Conservation (phyloP, 1,139 yeast species). For the Zygosaccharomyces sapae region DNA sequence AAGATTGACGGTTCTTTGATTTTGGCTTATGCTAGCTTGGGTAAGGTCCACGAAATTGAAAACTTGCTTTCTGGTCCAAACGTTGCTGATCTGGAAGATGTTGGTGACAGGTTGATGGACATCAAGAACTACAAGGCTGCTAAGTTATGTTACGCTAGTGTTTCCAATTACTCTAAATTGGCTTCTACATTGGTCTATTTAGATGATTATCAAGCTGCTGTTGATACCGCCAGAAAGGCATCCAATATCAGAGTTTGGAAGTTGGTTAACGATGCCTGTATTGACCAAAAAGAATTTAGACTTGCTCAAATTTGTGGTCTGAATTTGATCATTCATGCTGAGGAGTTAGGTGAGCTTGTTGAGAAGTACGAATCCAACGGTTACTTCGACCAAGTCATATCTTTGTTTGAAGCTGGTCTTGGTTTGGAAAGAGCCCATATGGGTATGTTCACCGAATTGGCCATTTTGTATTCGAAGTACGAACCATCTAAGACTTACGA, state of each 20-base stretch:
- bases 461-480: conserved; percentile 84
- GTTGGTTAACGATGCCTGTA: conserved; percentile 94
- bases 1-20: conserved; percentile 88
- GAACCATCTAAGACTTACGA: conserved; percentile 91
- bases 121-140: conserved; percentile 89
- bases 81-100: conserved; percentile 86
- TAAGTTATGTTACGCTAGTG: conserved; percentile 75
- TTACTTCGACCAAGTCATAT: conserved; percentile 83
- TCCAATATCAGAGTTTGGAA: conserved; percentile 94
- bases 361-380: conserved; percentile 85
- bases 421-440: conserved; percentile 98
- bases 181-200: conserved; percentile 93
- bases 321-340: conserved; percentile 94
- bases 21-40: conserved; percentile 78
- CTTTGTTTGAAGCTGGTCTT: conserved; percentile 91
- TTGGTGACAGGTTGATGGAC: conserved; percentile 88
- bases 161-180: conserved; percentile 90
- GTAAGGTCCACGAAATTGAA: conserved; percentile 74
- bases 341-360: conserved; percentile 88
- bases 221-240: conserved; percentile 98
- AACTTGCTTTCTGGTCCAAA: conserved; percentile 79
- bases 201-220: conserved; percentile 92
- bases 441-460: conserved; percentile 99
- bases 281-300: conserved; percentile 90
- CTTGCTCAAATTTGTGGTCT: conserved; percentile 98